phyloP scores from a whole-genome alignment of 768 basidiomycete species.

The Boletus sp. region DNA sequence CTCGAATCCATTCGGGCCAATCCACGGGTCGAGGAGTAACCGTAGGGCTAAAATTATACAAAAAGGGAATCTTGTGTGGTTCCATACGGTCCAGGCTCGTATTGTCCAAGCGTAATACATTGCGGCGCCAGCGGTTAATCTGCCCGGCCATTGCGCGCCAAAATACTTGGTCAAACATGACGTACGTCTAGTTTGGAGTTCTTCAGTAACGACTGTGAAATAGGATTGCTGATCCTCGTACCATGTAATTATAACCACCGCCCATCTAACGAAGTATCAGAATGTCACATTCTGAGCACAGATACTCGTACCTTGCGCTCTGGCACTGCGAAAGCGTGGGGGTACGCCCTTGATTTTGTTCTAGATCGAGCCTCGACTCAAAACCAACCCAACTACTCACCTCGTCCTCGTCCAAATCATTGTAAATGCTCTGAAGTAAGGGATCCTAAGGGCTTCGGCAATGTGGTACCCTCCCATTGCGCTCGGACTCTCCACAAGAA shows the following conservation, averaged over 20 bases:
- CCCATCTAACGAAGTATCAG: slow-evolving; percentile 65
- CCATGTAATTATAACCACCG: slow-evolving; percentile 98
- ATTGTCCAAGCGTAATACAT: slow-evolving; percentile 66
- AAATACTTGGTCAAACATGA: slow-evolving; percentile 97
- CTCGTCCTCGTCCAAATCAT: slow-evolving; percentile 98
- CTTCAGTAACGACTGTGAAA: slow-evolving; percentile 1
- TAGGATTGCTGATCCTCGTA: slow-evolving; percentile 31
- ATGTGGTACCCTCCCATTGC: slow-evolving; percentile 98
- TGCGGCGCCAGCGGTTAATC: slow-evolving; percentile 89
- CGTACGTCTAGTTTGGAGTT: slow-evolving; percentile 61
- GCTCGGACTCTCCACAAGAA: slow-evolving; percentile 92
- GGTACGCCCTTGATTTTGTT: slow-evolving; percentile 66
- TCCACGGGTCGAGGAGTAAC: slow-evolving; percentile 92
- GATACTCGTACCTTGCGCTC: slow-evolving; percentile 70
- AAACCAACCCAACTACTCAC: slow-evolving; percentile 28
- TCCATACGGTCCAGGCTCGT: slow-evolving; percentile 95
- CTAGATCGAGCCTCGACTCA: neutral
- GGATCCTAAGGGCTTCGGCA: slow-evolving; percentile 89
- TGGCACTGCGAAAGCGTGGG: slow-evolving; percentile 97
- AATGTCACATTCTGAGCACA: slow-evolving; percentile 5
- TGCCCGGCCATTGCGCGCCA: slow-evolving; percentile 94
- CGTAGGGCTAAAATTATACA: slow-evolving; percentile 94
- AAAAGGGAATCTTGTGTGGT: slow-evolving; percentile 94
- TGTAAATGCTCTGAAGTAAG: slow-evolving; percentile 93
- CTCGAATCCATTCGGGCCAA: slow-evolving; percentile 98